A percentile compares a stretch with the other conserved stretches of the same genome.
Evolutionary conservation across 257 asterid species (phyloP).

Genomic region (Nicotiana sylvestris): DNA sequence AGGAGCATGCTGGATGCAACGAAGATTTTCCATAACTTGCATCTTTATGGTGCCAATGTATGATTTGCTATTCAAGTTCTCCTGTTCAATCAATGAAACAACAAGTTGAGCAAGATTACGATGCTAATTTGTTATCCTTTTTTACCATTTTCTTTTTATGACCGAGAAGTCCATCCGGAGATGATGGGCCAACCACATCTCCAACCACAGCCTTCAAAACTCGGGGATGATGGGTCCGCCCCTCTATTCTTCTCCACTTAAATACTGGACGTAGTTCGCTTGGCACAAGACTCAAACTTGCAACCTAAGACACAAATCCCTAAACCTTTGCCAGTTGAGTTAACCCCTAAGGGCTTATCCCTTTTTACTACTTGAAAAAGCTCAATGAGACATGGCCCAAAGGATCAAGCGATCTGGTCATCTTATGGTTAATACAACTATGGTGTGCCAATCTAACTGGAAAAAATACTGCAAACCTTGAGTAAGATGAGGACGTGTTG

Average conservation of each 20-base stretch:
- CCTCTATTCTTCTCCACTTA: too few relatives aligned
- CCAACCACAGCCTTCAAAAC: too few relatives aligned
- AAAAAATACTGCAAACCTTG: neutral
- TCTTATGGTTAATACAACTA: neutral
- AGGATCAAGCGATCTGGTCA: neutral
- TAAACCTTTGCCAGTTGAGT: too few relatives aligned
- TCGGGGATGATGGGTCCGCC: too few relatives aligned
- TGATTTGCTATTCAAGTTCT: slow-evolving; percentile 87
- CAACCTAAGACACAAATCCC: too few relatives aligned
- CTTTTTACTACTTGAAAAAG: neutral
- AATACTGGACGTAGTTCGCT: too few relatives aligned
- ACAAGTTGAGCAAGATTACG: neutral
- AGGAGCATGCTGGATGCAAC: slow-evolving; percentile 93
- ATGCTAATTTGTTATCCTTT: neutral
- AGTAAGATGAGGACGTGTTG: neutral
- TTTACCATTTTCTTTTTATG: too few relatives aligned
- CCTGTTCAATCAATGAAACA: slow-evolving; percentile 52
- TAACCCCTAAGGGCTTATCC: too few relatives aligned
- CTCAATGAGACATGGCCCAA: neutral
- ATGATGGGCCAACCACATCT: too few relatives aligned
- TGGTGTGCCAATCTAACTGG: too few relatives aligned
- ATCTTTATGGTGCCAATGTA: slow-evolving; percentile 77
- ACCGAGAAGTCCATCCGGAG: too few relatives aligned
- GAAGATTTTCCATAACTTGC: slow-evolving; percentile 88
- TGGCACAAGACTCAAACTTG: too few relatives aligned